These are phyloP conservation scores for Botrytis squamosa DNA, from an alignment of 2,329 filamentous ascomycete species.

Conservation along the genomic window DNA sequence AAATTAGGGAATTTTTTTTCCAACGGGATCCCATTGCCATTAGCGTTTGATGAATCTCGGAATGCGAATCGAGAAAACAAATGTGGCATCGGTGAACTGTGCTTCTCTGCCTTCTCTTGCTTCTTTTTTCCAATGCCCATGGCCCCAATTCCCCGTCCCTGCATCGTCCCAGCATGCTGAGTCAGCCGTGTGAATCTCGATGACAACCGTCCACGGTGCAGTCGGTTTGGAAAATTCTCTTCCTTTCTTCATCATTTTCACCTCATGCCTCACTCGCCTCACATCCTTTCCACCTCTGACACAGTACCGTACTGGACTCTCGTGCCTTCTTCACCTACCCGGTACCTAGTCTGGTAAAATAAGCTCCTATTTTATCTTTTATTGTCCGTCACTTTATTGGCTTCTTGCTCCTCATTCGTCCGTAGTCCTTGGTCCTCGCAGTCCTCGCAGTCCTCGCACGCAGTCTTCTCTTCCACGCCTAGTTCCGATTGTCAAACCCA, in stretches of 20 bases:
- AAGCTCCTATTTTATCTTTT: neutral
- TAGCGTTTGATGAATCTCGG: neutral
- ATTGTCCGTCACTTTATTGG: neutral
- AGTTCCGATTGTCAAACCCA: neutral
- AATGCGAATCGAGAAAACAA: constrained; percentile 13
- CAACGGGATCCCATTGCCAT: neutral
- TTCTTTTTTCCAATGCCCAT: neutral
- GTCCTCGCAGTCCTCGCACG: neutral
- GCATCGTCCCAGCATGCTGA: neutral
- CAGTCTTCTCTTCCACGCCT: neutral
- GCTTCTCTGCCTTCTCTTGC: neutral
- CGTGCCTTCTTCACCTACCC: neutral
- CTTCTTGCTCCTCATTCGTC: too few species aligned
- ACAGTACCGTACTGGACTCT: neutral
- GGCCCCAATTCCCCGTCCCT: neutral
- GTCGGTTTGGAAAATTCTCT: neutral
- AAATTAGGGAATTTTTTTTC: neutral
- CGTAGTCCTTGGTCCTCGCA: too few species aligned
- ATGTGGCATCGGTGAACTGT: neutral
- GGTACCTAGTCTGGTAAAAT: neutral
- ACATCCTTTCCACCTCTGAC: neutral
- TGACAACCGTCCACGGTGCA: neutral
- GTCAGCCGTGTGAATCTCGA: neutral
- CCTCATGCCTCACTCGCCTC: neutral
- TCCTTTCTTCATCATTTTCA: neutral